Evolutionary conservation across 805 yeast genomes (phyloP), one percentile per base, ranked within the genome.

Genomic region (Ogataea pignaliae): DNA sequence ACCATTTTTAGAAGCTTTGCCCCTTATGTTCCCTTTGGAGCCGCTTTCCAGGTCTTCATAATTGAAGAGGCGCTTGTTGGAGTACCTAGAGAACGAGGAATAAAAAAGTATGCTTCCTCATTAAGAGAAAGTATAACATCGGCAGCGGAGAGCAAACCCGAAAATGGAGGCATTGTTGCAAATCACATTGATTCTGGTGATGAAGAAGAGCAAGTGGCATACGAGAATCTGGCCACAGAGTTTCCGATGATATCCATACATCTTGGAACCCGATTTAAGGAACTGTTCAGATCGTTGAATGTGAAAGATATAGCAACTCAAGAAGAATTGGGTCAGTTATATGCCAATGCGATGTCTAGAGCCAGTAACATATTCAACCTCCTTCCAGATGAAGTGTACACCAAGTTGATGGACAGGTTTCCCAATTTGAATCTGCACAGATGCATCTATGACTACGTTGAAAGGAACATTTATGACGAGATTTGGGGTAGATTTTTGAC

Each of bases 401-500:
- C 57, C 1, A 49, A 56, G 10, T 44, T 65, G 3, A 54, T 64
- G 28, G 47, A 52, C 7, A 37, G 55, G 17, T 53, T 49, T 33
- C 53, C 56, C 14, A 36, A 45, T 7, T 12, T 46, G 9, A 78
- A 82, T 45, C 63, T 79, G 50, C 76, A 70, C 51, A 70, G 69
- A 45, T 68, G 79, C 37, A 69, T 88, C 2, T 83, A 81, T 53
- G 79, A 79, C 43, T 87, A 87, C 53, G 81, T 87, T 13, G 97
- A 90, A 54, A 54, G 72, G 47, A 80, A 81, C 44, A 60, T 88
- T 29, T 84, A 80, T 54, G 85, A 79, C 50, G 77, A 75, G 47
- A 57, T 88, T 7, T 86, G 96, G 93, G 50, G 67, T 2, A 65
- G 68, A 31, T 54, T 78, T 13, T 12, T 47, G 11, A 39, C 44